Evolutionary conservation across 345 rosid species (phyloP), one percentile per base, ranked within the genome.

Genomic region (Gynandropsis gynandra): DNA sequence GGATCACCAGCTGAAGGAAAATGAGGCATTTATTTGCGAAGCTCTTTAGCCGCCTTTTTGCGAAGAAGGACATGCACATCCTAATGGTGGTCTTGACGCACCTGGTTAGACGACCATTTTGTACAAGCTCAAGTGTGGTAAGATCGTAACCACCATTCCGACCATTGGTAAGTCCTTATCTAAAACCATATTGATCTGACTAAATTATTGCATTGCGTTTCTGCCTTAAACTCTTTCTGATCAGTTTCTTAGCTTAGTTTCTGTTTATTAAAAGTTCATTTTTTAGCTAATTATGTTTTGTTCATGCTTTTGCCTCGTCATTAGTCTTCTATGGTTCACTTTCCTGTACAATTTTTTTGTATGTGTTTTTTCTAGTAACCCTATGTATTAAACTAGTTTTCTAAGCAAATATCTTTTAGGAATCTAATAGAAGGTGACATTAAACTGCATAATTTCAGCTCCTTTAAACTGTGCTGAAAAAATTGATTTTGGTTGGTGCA

Each of bases 1-100:
- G 29, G 29, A 5, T 24, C 36, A 32, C 21, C 58, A 70, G 79
- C 57, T 32, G 18, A 46, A 59, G 58, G 62, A 45, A 65, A 46
- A 75, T 76, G 80, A 77, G 80, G 73, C 57, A 72, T 67, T 69
- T 74, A 59, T 69, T 76, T 68, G 56, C 77, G 19, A 76, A 76
- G 73, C 74, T 76, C 18, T 76, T 76, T 58, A 72, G 80, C 68
- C 65, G 80, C 59, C 71, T 76, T 16, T 76, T 76, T 47, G 77
- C 80, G 31, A 76, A 76, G 72, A 76, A 76, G 43, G 80, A 76
- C 71, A 76, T 76, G 80, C 72, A 77, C 12, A 76, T 76, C 50
- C 80, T 76, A 14, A 76, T 76, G 80, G 80, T 76, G 80, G 80
- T 72, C 80, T 76, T 39, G 80, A 76, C 54, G 80, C 80, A 7